These are phyloP conservation scores for Wakefieldia striispora DNA, from an alignment of 768 basidiomycete genomes.

Conservation along the genomic window DNA sequence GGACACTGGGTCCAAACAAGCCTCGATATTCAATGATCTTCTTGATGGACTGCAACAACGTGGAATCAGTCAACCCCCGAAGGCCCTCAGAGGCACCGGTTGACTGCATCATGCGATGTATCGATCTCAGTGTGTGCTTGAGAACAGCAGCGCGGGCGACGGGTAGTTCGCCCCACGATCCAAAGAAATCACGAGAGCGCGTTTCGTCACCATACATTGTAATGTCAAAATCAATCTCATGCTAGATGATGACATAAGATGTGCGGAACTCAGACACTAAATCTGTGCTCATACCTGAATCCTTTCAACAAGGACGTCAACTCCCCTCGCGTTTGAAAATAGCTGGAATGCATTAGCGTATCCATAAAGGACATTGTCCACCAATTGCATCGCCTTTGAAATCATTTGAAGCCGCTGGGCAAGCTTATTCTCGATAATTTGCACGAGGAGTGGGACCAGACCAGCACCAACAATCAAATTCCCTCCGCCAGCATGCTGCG, in stretches of 20 bases:
- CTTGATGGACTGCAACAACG: conserved; percentile 80
- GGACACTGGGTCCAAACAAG: conserved; percentile 83
- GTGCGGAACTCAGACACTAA: neutral
- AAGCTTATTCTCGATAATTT: conserved; percentile 78
- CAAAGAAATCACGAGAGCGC: conserved; percentile 44
- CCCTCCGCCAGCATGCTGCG: conserved; percentile 80
- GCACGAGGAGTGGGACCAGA: conserved; percentile 82
- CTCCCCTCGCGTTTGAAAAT: conserved; percentile 81
- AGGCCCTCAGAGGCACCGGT: conserved; percentile 93
- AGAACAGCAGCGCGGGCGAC: conserved; percentile 76
- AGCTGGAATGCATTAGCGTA: conserved; percentile 84
- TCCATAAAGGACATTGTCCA: conserved; percentile 91
- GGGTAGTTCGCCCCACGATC: conserved; percentile 60
- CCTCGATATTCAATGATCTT: conserved; percentile 80
- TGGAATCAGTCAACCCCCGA: conserved; percentile 89
- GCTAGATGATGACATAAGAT: conserved; percentile 37
- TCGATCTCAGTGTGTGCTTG: conserved; percentile 86
- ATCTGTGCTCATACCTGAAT: conserved; percentile 63
- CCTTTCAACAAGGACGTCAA: conserved; percentile 79
- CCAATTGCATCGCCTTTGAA: conserved; percentile 86
- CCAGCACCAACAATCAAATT: conserved; percentile 96
- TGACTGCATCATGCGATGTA: conserved; percentile 97
- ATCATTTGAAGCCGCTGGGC: conserved; percentile 70
- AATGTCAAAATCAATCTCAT: conserved; percentile 66
- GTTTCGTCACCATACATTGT: conserved; percentile 49